These are phyloP conservation scores for Alternaria incomplexa DNA, from an alignment of 2,329 filamentous ascomycete genomes.

Conservation along the genomic window DNA sequence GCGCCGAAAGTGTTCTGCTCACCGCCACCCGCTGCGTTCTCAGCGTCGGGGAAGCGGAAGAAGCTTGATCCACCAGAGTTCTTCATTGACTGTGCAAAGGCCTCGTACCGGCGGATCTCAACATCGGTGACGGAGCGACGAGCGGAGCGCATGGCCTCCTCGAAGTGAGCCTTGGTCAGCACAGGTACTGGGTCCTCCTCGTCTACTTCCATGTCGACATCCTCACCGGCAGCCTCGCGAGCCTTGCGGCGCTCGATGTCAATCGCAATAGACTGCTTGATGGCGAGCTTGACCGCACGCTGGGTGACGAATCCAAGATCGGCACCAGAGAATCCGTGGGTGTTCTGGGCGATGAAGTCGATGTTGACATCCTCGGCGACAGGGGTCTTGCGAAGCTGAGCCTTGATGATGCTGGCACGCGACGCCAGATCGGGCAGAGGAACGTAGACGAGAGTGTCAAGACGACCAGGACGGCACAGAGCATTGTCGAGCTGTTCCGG, in stretches of 20 bases:
- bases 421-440: slow-evolving; percentile 92
- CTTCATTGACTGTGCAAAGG: slow-evolving; percentile 99
- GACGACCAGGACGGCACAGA: slow-evolving; percentile 96
- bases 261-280: slow-evolving; percentile 90
- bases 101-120: slow-evolving; percentile 97
- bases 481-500: slow-evolving; percentile 98
- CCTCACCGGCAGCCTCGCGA: slow-evolving; percentile 75
- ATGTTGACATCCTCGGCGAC: slow-evolving; percentile 87
- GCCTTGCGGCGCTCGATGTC: slow-evolving; percentile 92
- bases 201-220: slow-evolving; percentile 75
- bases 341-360: slow-evolving; percentile 91
- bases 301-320: slow-evolving; percentile 99
- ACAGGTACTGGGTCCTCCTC: slow-evolving; percentile 92
- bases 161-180: slow-evolving; percentile 94
- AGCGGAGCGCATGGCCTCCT: slow-evolving; percentile 96
- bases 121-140: slow-evolving; percentile 94
- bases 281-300: slow-evolving; percentile 98
- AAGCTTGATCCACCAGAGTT: slow-evolving; percentile 92
- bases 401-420: slow-evolving; percentile 87
- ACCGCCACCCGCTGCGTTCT: slow-evolving; percentile 57
- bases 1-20: slow-evolving; percentile 71
- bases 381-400: slow-evolving; percentile 97
- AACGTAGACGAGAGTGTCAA: slow-evolving; percentile 98
- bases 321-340: slow-evolving; percentile 98
- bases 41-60: slow-evolving; percentile 84